phyloP scores from a whole-genome alignment of 2,329 filamentous ascomycete species.

The Neonectria faginata region DNA sequence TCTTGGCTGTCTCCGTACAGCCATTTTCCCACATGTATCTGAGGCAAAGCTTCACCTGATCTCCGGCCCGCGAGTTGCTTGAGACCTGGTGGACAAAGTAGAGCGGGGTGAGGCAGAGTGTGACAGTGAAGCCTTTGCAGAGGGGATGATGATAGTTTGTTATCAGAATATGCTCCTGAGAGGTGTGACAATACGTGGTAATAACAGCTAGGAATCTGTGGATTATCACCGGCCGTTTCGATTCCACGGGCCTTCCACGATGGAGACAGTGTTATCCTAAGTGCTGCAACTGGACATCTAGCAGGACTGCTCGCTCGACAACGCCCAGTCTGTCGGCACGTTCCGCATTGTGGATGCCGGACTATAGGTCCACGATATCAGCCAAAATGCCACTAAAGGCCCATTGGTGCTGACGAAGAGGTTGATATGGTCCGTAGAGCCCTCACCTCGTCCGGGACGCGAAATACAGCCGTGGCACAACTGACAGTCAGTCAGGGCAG shows the following conservation, averaged over 20 bases:
- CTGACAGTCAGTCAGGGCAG: not conserved
- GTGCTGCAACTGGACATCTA: not conserved
- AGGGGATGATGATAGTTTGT: not conserved
- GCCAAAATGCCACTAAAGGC: not conserved
- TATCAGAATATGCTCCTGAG: not conserved
- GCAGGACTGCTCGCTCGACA: not conserved
- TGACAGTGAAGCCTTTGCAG: conserved; percentile 11
- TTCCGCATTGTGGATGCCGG: not conserved
- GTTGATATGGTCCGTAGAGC: not conserved
- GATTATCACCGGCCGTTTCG: not conserved
- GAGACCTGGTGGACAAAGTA: conserved; percentile 1
- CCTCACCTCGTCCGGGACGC: not conserved
- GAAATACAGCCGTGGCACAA: not conserved
- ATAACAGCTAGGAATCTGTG: not conserved
- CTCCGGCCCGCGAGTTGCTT: not conserved
- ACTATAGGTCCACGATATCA: not conserved
- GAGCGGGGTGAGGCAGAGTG: conserved; percentile 5
- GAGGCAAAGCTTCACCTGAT: conserved; percentile 4
- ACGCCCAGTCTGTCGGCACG: not conserved
- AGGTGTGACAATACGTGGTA: not conserved
- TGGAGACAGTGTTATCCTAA: not conserved
- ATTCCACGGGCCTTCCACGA: conserved; percentile 1
- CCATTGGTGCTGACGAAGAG: conserved; percentile 6
- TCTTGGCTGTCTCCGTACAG: conserved; percentile 4
- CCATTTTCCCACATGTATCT: not conserved